Evolutionary conservation across 495 filamentous ascomycete genomes (phyloP).

Genomic region (Clavariopsis aquatica): DNA sequence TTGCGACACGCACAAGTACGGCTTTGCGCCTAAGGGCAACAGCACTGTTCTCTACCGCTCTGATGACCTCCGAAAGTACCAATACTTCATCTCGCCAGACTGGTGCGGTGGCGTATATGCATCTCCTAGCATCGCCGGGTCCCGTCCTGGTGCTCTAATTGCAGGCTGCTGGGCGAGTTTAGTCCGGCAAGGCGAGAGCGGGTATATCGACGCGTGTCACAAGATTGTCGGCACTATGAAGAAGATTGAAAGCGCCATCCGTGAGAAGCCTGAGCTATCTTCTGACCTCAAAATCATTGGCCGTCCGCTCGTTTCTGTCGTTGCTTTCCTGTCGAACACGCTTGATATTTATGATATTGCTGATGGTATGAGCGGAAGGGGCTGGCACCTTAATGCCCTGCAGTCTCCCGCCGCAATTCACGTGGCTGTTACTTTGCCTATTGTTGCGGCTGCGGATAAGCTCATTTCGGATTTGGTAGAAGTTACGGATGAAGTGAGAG

Average conservation of each 20-base stretch:
- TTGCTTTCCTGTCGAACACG: constrained; percentile 78
- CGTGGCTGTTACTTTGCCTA: constrained; percentile 89
- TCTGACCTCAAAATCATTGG: constrained; percentile 79
- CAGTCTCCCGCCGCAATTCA: constrained; percentile 94
- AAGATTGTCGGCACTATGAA: constrained; percentile 86
- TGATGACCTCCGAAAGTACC: constrained; percentile 72
- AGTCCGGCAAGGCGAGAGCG: constrained; percentile 83
- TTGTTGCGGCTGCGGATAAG: constrained; percentile 74
- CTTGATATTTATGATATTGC: constrained; percentile 54
- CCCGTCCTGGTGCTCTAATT: constrained; percentile 88
- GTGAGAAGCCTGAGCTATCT: constrained; percentile 62
- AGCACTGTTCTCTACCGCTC: constrained; percentile 88
- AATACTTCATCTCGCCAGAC: constrained; percentile 93
- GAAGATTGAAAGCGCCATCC: constrained; percentile 76
- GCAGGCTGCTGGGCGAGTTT: constrained; percentile 90
- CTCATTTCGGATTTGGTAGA: constrained; percentile 75
- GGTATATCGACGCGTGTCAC: constrained; percentile 82
- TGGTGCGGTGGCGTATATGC: constrained; percentile 98
- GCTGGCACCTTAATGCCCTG: constrained; percentile 95
- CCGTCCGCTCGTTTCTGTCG: constrained; percentile 81
- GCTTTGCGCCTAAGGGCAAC: constrained; percentile 97
- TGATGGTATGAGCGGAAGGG: constrained; percentile 67
- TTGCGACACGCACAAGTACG: constrained; percentile 98
- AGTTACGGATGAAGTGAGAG: constrained; percentile 75
- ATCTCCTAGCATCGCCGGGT: constrained; percentile 86